Percentiles rank a stretch among this genome's conserved stretches.
Evolutionary conservation across 2,329 filamentous ascomycete species (phyloP).

Genomic region (Eurotiales sp.): DNA sequence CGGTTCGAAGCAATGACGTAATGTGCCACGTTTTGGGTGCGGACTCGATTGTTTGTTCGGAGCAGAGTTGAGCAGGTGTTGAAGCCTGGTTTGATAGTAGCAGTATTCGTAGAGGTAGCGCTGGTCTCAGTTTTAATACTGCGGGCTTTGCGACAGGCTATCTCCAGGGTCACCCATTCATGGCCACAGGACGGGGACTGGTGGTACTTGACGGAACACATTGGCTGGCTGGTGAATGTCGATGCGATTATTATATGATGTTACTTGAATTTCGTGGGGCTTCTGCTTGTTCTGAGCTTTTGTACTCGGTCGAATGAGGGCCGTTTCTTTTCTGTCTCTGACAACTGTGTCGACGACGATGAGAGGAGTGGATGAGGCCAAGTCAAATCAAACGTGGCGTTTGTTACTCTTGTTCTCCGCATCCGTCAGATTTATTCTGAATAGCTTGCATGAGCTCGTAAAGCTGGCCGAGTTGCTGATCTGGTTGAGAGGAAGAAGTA

Average conservation of each 20-base stretch:
- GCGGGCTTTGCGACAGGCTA: background rate
- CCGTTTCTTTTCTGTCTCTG: no score
- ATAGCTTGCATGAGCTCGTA: slow-evolving; percentile 89
- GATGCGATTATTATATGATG: background rate
- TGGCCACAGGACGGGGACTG: background rate
- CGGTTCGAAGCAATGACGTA: background rate
- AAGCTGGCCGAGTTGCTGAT: slow-evolving; percentile 88
- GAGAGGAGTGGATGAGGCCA: no score
- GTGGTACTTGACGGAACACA: slow-evolving; percentile 1
- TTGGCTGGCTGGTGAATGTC: background rate
- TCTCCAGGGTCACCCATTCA: slow-evolving; percentile 1
- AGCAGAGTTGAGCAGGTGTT: background rate
- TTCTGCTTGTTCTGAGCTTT: background rate
- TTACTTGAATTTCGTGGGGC: no score
- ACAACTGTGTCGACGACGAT: no score
- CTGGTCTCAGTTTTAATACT: background rate
- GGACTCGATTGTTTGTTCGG: background rate
- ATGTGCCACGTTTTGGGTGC: background rate
- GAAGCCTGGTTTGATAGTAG: slow-evolving; percentile 3
- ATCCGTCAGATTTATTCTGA: slow-evolving; percentile 12
- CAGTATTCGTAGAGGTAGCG: background rate
- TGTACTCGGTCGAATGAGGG: no score
- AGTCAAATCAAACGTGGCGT: no score
- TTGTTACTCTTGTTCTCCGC: slow-evolving; percentile 12
- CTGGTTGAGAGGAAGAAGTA: slow-evolving; percentile 42